A percentile compares a stretch with the other conserved stretches of the same genome.
phyloP scores from a whole-genome alignment of 2,329 filamentous ascomycete genomes.

The Fusarium mexicanum region DNA sequence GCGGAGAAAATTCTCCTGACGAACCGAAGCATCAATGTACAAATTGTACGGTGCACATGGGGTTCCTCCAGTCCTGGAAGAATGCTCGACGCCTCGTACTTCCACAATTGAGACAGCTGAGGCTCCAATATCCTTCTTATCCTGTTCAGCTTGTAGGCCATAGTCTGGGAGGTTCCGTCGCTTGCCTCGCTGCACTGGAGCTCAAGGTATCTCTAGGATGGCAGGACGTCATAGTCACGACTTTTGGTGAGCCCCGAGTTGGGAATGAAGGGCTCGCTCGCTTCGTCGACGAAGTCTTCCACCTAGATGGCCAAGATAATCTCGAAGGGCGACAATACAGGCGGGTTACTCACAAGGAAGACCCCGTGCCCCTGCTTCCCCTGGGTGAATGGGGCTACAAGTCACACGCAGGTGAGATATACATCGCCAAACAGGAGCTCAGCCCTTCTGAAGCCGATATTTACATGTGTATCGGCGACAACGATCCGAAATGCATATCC shows the following conservation, averaged over 20 bases:
- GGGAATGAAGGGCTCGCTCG: slow-evolving; percentile 66
- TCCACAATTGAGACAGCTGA: slow-evolving; percentile 69
- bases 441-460: slow-evolving; percentile 76
- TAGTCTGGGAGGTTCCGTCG: slow-evolving; percentile 91
- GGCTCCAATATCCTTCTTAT: slow-evolving; percentile 73
- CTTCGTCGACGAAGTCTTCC: slow-evolving; percentile 65
- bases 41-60: slow-evolving; percentile 92
- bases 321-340: slow-evolving; percentile 64
- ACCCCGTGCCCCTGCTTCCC: slow-evolving; percentile 90
- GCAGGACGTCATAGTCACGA: slow-evolving; percentile 80
- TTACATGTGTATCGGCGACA: slow-evolving; percentile 74
- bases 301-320: slow-evolving; percentile 48
- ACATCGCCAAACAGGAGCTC: slow-evolving; percentile 77
- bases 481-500: slow-evolving; percentile 77
- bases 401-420: slow-evolving; percentile 88
- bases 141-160: slow-evolving; percentile 85
- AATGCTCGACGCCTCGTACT: slow-evolving; percentile 77
- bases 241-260: slow-evolving; percentile 86
- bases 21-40: slow-evolving; percentile 68
- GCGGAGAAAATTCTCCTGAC: slow-evolving; percentile 46
- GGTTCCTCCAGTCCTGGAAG: slow-evolving; percentile 87
- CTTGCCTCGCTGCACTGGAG: slow-evolving; percentile 86
- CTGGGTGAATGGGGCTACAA: slow-evolving; percentile 87
- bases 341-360: slow-evolving; percentile 84
- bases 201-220: slow-evolving; percentile 77